phyloP scores from a whole-genome alignment of 805 yeast genomes.

The Ogataea paradorogensis region DNA sequence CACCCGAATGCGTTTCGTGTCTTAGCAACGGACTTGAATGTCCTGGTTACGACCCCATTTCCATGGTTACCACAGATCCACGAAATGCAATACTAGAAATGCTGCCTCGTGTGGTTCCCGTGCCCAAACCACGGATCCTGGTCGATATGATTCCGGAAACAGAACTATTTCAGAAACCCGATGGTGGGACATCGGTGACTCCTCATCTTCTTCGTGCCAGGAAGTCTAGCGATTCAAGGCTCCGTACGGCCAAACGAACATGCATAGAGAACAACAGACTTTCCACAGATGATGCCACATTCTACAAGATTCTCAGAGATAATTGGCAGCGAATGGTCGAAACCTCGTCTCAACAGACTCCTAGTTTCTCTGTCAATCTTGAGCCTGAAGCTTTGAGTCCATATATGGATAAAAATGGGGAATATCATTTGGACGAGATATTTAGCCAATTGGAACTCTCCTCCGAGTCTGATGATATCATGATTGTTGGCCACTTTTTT shows the following conservation, averaged over 20 bases:
- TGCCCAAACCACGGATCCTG: slow-evolving; percentile 10
- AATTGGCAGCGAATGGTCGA: slow-evolving; percentile 3
- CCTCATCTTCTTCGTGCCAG: slow-evolving; percentile 20
- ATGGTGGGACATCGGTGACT: slow-evolving; percentile 15
- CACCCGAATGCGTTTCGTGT: slow-evolving; percentile 2
- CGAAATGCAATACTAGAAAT: not conserved
- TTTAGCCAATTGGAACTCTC: slow-evolving; percentile 8
- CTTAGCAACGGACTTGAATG: not conserved
- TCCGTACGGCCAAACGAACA: not conserved
- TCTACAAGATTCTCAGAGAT: slow-evolving; percentile 7
- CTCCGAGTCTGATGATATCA: slow-evolving; percentile 8
- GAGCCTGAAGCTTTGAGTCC: slow-evolving; percentile 2
- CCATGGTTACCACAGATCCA: not conserved
- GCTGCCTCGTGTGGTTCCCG: slow-evolving; percentile 4
- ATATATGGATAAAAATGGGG: slow-evolving; percentile 4
- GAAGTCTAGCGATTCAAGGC: not conserved
- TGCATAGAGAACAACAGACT: not conserved
- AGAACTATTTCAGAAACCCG: slow-evolving; percentile 21
- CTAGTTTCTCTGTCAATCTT: not conserved
- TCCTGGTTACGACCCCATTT: not conserved
- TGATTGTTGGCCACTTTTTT: slow-evolving; percentile 32
- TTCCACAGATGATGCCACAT: slow-evolving; percentile 1
- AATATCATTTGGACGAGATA: slow-evolving; percentile 8
- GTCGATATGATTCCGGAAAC: slow-evolving; percentile 19
- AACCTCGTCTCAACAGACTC: slow-evolving; percentile 1